These are phyloP conservation scores for Candolleomyces eurysporus DNA, from an alignment of 768 basidiomycete species.

Conservation along the genomic window DNA sequence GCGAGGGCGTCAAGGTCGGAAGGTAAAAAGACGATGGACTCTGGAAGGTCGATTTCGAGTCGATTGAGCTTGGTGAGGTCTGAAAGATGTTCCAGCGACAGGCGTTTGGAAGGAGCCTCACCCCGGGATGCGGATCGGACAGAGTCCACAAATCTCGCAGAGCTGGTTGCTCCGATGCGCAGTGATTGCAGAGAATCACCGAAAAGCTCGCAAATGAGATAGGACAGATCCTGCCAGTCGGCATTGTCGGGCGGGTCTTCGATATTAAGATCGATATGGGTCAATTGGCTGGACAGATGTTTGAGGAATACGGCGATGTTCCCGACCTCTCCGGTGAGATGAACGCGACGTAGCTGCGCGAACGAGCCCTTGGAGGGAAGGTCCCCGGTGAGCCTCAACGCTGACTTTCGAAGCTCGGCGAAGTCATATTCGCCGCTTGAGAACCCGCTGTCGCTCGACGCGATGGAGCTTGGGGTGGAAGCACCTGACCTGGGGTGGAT, in stretches of 20 bases:
- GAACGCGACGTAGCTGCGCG: constrained; percentile 53
- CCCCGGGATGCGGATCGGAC: constrained; percentile 71
- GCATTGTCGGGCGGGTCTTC: constrained; percentile 75
- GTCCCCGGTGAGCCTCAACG: constrained; percentile 62
- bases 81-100: constrained; percentile 59
- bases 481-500: constrained; percentile 63
- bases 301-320: constrained; percentile 72
- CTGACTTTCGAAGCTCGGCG: constrained; percentile 69
- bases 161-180: constrained; percentile 61
- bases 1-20: constrained; percentile 59
- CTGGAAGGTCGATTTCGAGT: constrained; percentile 78
- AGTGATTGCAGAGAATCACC: constrained; percentile 56
- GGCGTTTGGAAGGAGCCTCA: constrained; percentile 56
- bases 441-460: constrained; percentile 73
- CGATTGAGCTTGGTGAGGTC: constrained; percentile 53
- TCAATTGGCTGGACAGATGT: constrained; percentile 63
- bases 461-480: constrained; percentile 65
- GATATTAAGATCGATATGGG: constrained; percentile 70
- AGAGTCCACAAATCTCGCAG: constrained; percentile 79
- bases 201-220: constrained; percentile 62
- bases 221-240: constrained; percentile 74
- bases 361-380: constrained; percentile 56
- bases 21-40: constrained; percentile 65
- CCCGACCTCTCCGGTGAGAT: constrained; percentile 66
- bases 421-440: constrained; percentile 78